Evolutionary conservation across 2,329 filamentous ascomycete genomes (phyloP), one percentile per base, ranked within the genome.

Genomic region (Cercospora berteroae): DNA sequence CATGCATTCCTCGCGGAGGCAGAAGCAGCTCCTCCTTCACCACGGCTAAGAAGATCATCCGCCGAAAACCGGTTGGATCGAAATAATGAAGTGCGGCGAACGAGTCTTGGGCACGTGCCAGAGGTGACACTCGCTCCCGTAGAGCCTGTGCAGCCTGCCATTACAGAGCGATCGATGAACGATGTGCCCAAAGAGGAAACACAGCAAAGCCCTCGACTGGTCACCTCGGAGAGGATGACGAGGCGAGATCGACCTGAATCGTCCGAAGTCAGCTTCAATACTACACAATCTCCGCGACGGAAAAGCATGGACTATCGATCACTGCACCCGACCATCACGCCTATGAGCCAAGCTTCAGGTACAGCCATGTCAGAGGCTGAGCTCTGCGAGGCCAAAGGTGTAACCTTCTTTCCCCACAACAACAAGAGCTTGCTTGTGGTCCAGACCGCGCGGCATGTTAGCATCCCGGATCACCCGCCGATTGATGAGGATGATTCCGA

Each of bases 391-490:
- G 88, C 87, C 9, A 87, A 82, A 50, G 86, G 86, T 10, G 82
- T 90, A 13, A 85, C 82, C 67, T 83, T 89, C 36, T 89, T 85
- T 69, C 83, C 87, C 2, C 88, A 89, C 77, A 87, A 87, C 76
- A 90, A 89, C 70, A 80, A 86, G 52, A 89, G 86, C 6, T 77
- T 89, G 5, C 79, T 89, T n/a, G 77, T 89, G n/a, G 85, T 90
- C n/a, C 85, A 89, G 71, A 84, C 86, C 20, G 68, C 66, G 27
- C 63, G 62, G 39, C 64, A 52, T 12, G 39, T 59, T 9, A 36
- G 39, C 42, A 64, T 63, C 10, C 44, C 57, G 4, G 59, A 63
- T 18, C 12, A 66, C n/a, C 33, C 55, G 16, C 56, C 63, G 6
- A 13, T 48, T 18, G 61, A 67, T 44, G 52, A 63, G 13, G 68